Evolutionary conservation across 352 stramenopile genomes (phyloP).

Genomic region (Phytophthora crassamura): DNA sequence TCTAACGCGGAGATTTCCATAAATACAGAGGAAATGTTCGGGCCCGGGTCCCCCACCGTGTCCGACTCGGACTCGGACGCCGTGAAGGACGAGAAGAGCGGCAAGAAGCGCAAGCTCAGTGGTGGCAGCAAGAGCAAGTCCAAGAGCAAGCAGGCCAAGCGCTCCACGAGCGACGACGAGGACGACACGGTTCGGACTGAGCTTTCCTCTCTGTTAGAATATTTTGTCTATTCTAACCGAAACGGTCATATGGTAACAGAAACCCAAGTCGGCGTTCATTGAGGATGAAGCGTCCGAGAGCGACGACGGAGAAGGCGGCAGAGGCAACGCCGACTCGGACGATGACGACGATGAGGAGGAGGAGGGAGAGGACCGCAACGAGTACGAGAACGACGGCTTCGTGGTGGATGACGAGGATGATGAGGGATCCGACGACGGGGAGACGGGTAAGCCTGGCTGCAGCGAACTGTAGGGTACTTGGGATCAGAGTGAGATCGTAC

Average conservation of each 20-base stretch:
- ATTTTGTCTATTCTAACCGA: constrained; percentile 3
- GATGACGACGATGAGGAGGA: constrained; percentile 85
- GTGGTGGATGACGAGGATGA: constrained; percentile 87
- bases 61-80: constrained; percentile 86
- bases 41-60: constrained; percentile 75
- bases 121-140: constrained; percentile 2
- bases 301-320: constrained; percentile 66
- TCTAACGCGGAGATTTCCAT: constrained; percentile 14
- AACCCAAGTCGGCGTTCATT: constrained; percentile 85
- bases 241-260: constrained; percentile 39
- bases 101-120: constrained; percentile 81
- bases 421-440: constrained; percentile 73
- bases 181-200: constrained; percentile 56
- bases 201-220: constrained; percentile 4
- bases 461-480: not conserved
- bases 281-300: constrained; percentile 91
- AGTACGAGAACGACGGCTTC: constrained; percentile 92
- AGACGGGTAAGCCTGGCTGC: constrained; percentile 52
- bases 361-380: constrained; percentile 85
- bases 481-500: constrained; percentile 3
- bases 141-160: constrained; percentile 68
- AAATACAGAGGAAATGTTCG: constrained; percentile 71
- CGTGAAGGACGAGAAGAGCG: constrained; percentile 47
- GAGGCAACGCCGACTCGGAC: constrained; percentile 57
- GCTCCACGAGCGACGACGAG: constrained; percentile 68